Evolutionary conservation across 2,329 filamentous ascomycete species (phyloP), one percentile per base, ranked within the genome.

Genomic region (Calonectria fujianensis): DNA sequence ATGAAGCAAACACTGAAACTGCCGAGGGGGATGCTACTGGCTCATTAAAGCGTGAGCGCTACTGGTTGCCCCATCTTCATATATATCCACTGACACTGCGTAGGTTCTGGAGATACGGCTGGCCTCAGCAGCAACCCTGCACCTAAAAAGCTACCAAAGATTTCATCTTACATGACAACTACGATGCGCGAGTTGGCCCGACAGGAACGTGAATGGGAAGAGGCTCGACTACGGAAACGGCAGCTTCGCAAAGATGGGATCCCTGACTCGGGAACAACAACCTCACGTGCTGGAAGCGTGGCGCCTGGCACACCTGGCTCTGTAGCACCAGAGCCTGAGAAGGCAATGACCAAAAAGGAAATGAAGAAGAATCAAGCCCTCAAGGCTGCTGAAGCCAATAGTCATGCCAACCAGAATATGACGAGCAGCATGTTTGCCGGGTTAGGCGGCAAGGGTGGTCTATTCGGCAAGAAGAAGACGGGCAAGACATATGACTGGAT

Each of bases 341-440:
- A 96, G 84, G 89, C 92, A 4, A 89, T 95, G 67, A 94, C 94
- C 6, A 98, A 98, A 89, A 98, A 98, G 86, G 96, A 98, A 83
- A 89, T 89, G 75, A 92, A 94, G 82, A 95, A 93, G 84, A 94
- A 93, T 77, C 90, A 94, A 78, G 91, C 92, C n/a, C 93, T 95
- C 74, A 95, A 94, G 79, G 91, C 93, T 29, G 94, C 92, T 0
- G 95, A 97, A 81, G 94, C 94, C 24, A 93, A 93, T 73, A 94
- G 93, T 77, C 95, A 96, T 77, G 92, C 93, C 29, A 94, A 93
- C 76, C 95, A 96, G 32, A 98, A 98, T 82, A 90, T 92, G 70
- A 98, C 96, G 0, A 95, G 95, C 70, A 93, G 92, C 76, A 91
- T 95, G 87, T 95, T 95, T 75, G 86, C 88, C 0, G 89, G 90